phyloP scores from a whole-genome alignment of 2,329 filamentous ascomycete genomes.

The Lachnellula occidentalis region DNA sequence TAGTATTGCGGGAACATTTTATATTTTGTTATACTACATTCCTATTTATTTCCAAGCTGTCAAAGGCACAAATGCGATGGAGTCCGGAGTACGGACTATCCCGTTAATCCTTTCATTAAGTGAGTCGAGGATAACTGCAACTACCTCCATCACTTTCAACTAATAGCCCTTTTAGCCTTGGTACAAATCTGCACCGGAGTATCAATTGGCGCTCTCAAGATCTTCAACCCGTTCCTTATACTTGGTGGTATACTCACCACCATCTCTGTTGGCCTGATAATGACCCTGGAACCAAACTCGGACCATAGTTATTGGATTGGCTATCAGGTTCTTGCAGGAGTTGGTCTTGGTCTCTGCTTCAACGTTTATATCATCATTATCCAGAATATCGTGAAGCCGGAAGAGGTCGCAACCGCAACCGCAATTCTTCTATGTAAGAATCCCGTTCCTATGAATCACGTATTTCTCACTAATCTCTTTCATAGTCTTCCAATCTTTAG shows the following conservation, averaged over 20 bases:
- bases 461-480: background rate
- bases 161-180: background rate
- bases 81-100: slow-evolving; percentile 36
- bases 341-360: slow-evolving; percentile 52
- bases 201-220: background rate
- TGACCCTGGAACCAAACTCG: slow-evolving; percentile 44
- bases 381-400: slow-evolving; percentile 48
- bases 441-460: background rate
- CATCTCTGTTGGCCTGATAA: slow-evolving; percentile 43
- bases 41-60: slow-evolving; percentile 23
- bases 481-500: slow-evolving; percentile 45
- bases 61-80: slow-evolving; percentile 23
- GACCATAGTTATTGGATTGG: slow-evolving; percentile 47
- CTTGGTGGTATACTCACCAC: slow-evolving; percentile 30
- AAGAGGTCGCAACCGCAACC: slow-evolving; percentile 46
- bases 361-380: slow-evolving; percentile 50
- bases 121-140: background rate
- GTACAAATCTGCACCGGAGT: background rate
- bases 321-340: slow-evolving; percentile 47
- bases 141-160: background rate
- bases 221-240: background rate
- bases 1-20: background rate
- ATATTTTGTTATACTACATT: background rate
- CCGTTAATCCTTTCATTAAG: slow-evolving; percentile 25
- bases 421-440: slow-evolving; percentile 42